Evolutionary conservation across 768 basidiomycete species (phyloP), one percentile per base, ranked within the genome.

Genomic region (Russula lepida): DNA sequence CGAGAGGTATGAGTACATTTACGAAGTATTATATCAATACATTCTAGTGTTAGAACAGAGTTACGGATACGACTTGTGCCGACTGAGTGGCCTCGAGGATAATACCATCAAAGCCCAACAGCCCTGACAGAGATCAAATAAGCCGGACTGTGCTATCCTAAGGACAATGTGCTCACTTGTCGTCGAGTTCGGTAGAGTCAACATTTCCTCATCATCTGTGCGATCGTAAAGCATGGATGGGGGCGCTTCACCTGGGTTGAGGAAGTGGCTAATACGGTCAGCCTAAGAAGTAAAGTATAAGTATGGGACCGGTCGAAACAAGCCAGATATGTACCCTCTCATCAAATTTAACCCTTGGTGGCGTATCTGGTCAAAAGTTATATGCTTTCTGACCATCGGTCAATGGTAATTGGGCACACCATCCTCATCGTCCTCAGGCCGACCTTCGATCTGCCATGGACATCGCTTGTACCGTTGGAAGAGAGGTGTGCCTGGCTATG

Each of bases 391-490:
- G 37, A 21, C 35, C 54, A 47, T 55, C 17, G 55, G 25, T 57
- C 32, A 9, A 57, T 49, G 33, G n/a, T 53, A 12, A 8, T 8
- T 8, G 19, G 30, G 48, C 66, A 69, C 64, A 88, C 89, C 86
- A 69, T 91, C 88, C 75, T 91, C 88, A 59, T 90, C 88, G 58
- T 89, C 89, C 71, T 91, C 89, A 27, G 88, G 88, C 54, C 73
- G 75, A 4, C 85, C 86, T 70, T 89, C 86, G 39, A 97, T 80
- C 69, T 88, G 84, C 93, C 93, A 97, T 44, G 85, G 88, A 72
- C 93, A 95, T 37, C 92, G 85, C 68, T 93, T 91, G 70, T 95
- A 93, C 13, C 86, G 79, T 69, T 97, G 93, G 69, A 97, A 97
- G 25, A 92, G 73, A 4, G 92, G 85, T 1, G 92, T 86, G 6